Evolutionary conservation across 345 rosid species (phyloP), one percentile per base, ranked within the genome.

Genomic region (Aurinia saxatilis): DNA sequence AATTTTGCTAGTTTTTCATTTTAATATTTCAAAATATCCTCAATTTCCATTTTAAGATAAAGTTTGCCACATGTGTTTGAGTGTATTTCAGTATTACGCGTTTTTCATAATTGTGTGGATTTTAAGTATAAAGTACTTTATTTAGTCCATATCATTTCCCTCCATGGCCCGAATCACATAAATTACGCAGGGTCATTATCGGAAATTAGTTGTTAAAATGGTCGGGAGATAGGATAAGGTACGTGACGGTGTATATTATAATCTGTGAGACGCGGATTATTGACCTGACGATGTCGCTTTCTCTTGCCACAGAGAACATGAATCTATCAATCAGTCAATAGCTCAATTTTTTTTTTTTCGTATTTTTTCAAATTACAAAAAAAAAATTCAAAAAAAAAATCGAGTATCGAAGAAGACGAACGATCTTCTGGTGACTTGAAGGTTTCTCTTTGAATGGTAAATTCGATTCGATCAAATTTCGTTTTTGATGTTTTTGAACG

Each of bases 271-370:
- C 64, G 15, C 51, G 58, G 55, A 35, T 60, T 21, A 46, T 19
- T 55, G 64, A 18, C 12, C 12, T n/a, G 59, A 49, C 66, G 46
- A 68, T 51, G 73, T 51, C 64, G 58, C 64, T 70, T 55, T 63
- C 74, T 11, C 64, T n/a, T 63, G 51, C 74, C 74, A 70, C 74
- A 56, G 17, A 33, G 63, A 48, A 3, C 50, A 62, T 55, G 68
- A 63, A 62, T 62, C 31, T 27, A 27, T 27, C 31, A 4, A 60
- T 69, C 63, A 69, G 37, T 61, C 68, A 68, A 52, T 36, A 61
- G 27, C 67, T 69, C 63, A 48, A 60, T 21, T 11, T n/a, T 15
- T 25, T 5, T 1, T 21, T 8, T 9, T 50, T 10, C 15, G 33
- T 17, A 37, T 6, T 29, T 23, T 35, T 18, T 10, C 1, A 6